phyloP scores from a whole-genome alignment of 352 stramenopile species.

The Phytophthora uliginosa region DNA sequence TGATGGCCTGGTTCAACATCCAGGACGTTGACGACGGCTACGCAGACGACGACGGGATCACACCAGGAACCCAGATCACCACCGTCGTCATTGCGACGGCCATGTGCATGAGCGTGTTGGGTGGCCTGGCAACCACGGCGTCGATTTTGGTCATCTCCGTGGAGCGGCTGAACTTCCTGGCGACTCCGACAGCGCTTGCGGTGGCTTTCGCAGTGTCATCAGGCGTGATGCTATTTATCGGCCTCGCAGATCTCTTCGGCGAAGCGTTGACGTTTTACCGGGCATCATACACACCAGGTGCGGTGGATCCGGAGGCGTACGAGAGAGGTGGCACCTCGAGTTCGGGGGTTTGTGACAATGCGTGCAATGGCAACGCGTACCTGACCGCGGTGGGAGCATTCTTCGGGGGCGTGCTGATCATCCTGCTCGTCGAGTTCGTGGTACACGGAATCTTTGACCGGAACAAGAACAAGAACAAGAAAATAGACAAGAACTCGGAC shows the following conservation, averaged over 20 bases:
- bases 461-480: constrained; percentile 25
- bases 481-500: background rate
- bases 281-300: constrained; percentile 59
- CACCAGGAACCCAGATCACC: constrained; percentile 47
- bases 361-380: constrained; percentile 69
- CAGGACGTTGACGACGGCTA: constrained; percentile 55
- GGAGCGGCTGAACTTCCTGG: constrained; percentile 61
- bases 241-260: constrained; percentile 63
- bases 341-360: constrained; percentile 64
- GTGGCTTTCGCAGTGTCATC: constrained; percentile 77
- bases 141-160: constrained; percentile 67
- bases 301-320: constrained; percentile 68
- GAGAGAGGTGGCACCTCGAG: constrained; percentile 49
- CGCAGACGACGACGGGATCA: constrained; percentile 51
- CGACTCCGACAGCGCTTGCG: constrained; percentile 58
- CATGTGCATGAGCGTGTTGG: constrained; percentile 78
- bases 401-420: constrained; percentile 68
- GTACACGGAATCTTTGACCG: constrained; percentile 53
- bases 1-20: constrained; percentile 85
- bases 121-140: constrained; percentile 65
- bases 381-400: constrained; percentile 59
- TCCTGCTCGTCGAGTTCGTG: constrained; percentile 75
- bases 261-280: constrained; percentile 68
- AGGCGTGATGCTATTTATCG: constrained; percentile 84
- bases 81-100: constrained; percentile 57